phyloP scores from a whole-genome alignment of 306 rosid genomes.

The Citrullus amarus region DNA sequence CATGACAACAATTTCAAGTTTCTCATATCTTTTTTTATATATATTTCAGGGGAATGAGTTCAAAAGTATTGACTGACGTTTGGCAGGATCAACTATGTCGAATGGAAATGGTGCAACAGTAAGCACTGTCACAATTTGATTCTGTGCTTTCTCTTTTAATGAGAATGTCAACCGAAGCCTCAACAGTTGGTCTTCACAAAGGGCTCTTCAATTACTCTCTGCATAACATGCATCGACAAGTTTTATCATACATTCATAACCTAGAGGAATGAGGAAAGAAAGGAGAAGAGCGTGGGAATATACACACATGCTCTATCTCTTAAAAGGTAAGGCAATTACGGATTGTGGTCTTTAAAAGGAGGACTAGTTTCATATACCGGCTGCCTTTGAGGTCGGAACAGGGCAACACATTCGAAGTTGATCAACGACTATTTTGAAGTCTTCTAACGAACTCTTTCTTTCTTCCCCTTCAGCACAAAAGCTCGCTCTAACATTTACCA shows the following conservation, averaged over 20 bases:
- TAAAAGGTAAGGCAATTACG: neutral
- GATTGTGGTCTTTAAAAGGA: neutral
- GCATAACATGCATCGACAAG: neutral
- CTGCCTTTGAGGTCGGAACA: neutral
- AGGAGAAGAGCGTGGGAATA: neutral
- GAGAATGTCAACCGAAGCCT: neutral
- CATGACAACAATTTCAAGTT: neutral
- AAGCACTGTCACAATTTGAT: neutral
- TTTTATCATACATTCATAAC: neutral
- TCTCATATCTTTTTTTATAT: neutral
- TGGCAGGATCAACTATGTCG: neutral
- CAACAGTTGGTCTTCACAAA: neutral
- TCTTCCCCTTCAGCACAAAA: neutral
- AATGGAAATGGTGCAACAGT: neutral
- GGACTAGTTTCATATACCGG: neutral
- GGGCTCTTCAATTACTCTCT: too few relatives aligned
- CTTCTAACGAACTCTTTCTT: neutral
- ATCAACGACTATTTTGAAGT: neutral
- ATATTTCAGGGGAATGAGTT: neutral
- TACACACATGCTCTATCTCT: neutral
- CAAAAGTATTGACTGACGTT: neutral
- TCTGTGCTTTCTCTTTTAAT: neutral
- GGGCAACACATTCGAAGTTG: neutral
- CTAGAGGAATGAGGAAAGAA: neutral
- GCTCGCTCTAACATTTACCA: neutral